Evolutionary conservation across 192 early-diverging fungal genomes (phyloP), one percentile per base, ranked within the genome.

Genomic region (Podila clonocystis): DNA sequence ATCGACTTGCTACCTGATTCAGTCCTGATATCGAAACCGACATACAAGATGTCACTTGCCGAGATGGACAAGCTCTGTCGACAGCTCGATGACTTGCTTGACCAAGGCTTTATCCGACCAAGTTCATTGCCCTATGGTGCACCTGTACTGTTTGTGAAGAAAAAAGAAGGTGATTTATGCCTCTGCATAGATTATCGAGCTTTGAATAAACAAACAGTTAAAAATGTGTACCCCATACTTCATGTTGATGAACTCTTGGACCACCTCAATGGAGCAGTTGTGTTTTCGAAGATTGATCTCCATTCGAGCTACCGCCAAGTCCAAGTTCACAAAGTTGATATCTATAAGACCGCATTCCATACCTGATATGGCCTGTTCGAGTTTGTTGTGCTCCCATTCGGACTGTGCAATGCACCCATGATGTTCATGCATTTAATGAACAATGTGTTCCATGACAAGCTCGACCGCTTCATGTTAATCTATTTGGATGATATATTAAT

Each of bases 331-430:
- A 11, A 68, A 30, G 70, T 33, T 0, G 85, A 89, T 45, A 52
- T 80, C 2, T 26, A 28, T 0, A 89, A 89, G 41, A 50, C 73
- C 5, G 65, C 72, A 2, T 73, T 73, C 19, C 45, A 64, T 0
- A 87, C 85, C 0, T n/a, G 65, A 0, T 77, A 79, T 13, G 80
- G 85, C 1, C 83, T 67, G 12, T 94, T 70, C 55, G 77, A 91
- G 60, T 91, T 84, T 48, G 31, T 72, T 0, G 88, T 91, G 19
- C 75, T 94, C 64, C 89, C 89, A 0, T 91, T 91, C 58, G 93
- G 91, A 0, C 65, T 94, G 0, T 83, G 80, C 33, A 91, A 90
- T 67, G 87, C 86, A 0, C 91, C 90, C 0, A 87, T 88, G 0
- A 84, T 84, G 0, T 92, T 91, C 71, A 84, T 85, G 68, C 87